Evolutionary conservation across 2,329 filamentous ascomycete species (phyloP).

Genomic region (Thelonectria olida): DNA sequence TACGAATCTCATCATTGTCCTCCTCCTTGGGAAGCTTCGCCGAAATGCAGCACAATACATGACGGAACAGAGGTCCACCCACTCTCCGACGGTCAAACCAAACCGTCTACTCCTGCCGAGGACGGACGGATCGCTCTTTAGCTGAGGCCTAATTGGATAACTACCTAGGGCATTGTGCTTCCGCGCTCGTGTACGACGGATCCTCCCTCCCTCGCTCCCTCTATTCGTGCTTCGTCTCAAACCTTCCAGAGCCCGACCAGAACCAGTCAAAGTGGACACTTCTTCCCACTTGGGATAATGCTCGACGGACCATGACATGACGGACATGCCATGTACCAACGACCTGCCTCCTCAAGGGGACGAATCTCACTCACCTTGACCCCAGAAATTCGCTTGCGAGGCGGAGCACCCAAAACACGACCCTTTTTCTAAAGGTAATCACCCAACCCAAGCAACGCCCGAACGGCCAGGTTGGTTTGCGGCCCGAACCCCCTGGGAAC

Average conservation of each 20-base stretch:
- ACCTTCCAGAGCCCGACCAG: conserved; percentile 7
- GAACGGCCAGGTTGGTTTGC: conserved; percentile 5
- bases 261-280: conserved; percentile 9
- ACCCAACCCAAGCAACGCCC: conserved; percentile 3
- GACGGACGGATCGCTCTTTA: conserved; percentile 3
- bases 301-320: conserved; percentile 9
- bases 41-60: background rate
- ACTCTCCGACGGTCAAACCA: background rate
- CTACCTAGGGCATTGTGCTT: background rate
- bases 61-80: background rate
- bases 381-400: background rate
- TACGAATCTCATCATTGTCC: background rate
- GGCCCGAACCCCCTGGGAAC: conserved; percentile 14
- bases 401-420: background rate
- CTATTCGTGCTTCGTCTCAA: background rate
- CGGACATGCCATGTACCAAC: conserved; percentile 10
- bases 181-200: background rate
- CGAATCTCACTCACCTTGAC: background rate
- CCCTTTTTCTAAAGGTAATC: background rate
- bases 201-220: background rate
- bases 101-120: conserved; percentile 6
- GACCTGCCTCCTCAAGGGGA: conserved; percentile 3
- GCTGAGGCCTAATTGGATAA: conserved; percentile 8
- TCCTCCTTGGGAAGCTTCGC: conserved; percentile 7
- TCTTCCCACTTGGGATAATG: background rate